Evolutionary conservation across 2,329 filamentous ascomycete species (phyloP).

Genomic region (Stachybotrys elegans): DNA sequence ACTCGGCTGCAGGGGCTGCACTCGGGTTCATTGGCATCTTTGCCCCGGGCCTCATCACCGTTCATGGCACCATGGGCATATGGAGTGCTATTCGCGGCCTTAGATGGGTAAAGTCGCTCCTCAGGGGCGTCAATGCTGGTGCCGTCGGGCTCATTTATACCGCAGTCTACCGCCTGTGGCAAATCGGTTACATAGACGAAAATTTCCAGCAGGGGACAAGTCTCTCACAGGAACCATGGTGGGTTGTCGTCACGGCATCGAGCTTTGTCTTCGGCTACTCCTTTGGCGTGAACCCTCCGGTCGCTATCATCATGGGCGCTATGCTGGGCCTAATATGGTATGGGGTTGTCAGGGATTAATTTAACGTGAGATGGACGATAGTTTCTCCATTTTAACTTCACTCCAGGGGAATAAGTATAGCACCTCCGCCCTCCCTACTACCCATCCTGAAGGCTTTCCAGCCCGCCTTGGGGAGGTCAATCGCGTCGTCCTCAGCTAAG

Average conservation of each 20-base stretch:
- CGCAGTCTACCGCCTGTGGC: slow-evolving; percentile 55
- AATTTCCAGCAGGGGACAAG: slow-evolving; percentile 40
- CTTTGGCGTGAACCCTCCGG: slow-evolving; percentile 24
- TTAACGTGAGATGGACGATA: no score
- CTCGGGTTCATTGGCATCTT: slow-evolving; percentile 47
- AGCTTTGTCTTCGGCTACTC: slow-evolving; percentile 26
- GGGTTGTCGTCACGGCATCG: slow-evolving; percentile 50
- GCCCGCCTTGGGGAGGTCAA: slow-evolving; percentile 25
- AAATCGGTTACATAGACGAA: slow-evolving; percentile 52
- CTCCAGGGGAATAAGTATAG: not conserved
- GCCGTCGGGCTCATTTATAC: slow-evolving; percentile 57
- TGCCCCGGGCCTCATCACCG: slow-evolving; percentile 37
- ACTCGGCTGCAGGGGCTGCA: slow-evolving; percentile 35
- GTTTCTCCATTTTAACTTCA: no score
- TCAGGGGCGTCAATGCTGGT: slow-evolving; percentile 53
- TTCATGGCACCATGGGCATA: slow-evolving; percentile 43
- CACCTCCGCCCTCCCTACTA: not conserved
- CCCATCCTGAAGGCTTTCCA: slow-evolving; percentile 17
- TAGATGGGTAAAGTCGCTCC: slow-evolving; percentile 36
- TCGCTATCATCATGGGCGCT: slow-evolving; percentile 27
- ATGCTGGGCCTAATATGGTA: slow-evolving; percentile 27
- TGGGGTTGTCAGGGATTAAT: slow-evolving; percentile 16
- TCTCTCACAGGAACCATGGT: slow-evolving; percentile 53
- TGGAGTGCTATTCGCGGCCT: slow-evolving; percentile 44
- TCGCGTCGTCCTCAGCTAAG: slow-evolving; percentile 15